These are phyloP conservation scores for Russula foetens DNA, from an alignment of 768 basidiomycete species.

Conservation along the genomic window DNA sequence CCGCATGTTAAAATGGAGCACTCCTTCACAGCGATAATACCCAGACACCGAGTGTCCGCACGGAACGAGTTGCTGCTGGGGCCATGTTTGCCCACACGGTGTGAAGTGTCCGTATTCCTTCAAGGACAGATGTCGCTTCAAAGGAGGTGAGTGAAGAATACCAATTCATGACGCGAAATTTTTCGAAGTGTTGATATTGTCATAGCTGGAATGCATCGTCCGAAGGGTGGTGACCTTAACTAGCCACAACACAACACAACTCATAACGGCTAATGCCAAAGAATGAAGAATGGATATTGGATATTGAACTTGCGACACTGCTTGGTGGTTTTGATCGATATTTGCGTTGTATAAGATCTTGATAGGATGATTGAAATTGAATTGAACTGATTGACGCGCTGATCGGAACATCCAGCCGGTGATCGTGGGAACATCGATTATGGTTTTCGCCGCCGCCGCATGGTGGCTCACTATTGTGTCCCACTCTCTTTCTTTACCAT, in stretches of 20 bases:
- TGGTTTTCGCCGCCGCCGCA: constrained; percentile 3
- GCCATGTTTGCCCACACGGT: constrained; percentile 74
- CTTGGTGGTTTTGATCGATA: neutral
- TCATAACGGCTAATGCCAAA: neutral
- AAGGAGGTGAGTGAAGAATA: constrained; percentile 42
- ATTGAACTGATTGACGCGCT: constrained; percentile 4
- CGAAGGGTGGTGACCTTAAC: constrained; percentile 6
- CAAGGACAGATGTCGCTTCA: constrained; percentile 86
- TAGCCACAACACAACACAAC: neutral
- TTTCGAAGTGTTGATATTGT: neutral
- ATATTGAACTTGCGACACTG: neutral
- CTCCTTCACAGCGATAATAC: neutral
- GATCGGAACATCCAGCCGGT: neutral
- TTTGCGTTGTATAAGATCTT: neutral
- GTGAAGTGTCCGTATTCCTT: constrained; percentile 45
- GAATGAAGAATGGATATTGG: neutral
- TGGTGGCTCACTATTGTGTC: neutral
- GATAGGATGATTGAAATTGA: constrained; percentile 3
- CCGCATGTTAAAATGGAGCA: neutral
- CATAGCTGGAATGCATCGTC: constrained; percentile 36
- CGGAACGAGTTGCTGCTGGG: constrained; percentile 73
- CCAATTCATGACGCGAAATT: neutral
- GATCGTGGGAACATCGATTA: constrained; percentile 69
- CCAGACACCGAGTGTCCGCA: constrained; percentile 68
- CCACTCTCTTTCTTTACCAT: neutral